Conservation (phyloP, 1,284 basidiomycete species). For the Boletus semigastroideus region DNA sequence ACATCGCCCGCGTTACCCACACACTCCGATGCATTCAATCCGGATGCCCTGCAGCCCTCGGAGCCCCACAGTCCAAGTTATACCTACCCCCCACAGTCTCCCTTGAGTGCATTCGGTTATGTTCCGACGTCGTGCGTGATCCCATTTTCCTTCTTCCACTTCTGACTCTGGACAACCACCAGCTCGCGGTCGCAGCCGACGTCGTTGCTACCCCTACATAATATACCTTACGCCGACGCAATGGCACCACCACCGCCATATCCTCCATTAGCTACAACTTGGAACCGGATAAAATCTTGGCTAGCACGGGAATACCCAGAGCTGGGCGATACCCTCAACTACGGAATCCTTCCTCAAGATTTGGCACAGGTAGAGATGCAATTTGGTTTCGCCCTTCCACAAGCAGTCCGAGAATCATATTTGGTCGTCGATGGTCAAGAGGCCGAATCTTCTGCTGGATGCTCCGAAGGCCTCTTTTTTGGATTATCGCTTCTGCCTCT, state of each 20-base stretch:
- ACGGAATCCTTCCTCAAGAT: constrained; percentile 74
- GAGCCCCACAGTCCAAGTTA: constrained; percentile 52
- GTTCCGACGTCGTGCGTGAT: constrained; percentile 56
- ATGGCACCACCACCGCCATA: constrained; percentile 48
- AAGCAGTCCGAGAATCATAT: constrained; percentile 82
- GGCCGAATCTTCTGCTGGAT: constrained; percentile 79
- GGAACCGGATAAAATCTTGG: constrained; percentile 77
- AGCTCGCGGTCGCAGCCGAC: constrained; percentile 53
- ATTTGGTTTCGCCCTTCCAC: constrained; percentile 78
- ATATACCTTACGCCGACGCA: constrained; percentile 44
- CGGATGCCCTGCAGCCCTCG: constrained; percentile 50
- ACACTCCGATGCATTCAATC: constrained; percentile 58
- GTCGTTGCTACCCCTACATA: constrained; percentile 69
- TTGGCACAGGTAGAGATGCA: constrained; percentile 78
- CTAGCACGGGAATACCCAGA: constrained; percentile 84
- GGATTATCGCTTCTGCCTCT: constrained; percentile 82
- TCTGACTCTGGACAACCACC: constrained; percentile 19
- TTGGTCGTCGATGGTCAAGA: constrained; percentile 84
- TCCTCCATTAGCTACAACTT: constrained; percentile 75
- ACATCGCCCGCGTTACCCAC: constrained; percentile 58
- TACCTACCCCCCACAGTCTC: constrained; percentile 71
- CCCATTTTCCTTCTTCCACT: constrained; percentile 3
- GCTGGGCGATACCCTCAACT: constrained; percentile 88
- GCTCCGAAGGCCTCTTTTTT: constrained; percentile 87
- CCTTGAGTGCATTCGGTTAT: constrained; percentile 53